A percentile compares a stretch with the other conserved stretches of the same genome.
phyloP scores from a whole-genome alignment of 306 rosid genomes.

The Oxytropis ochrocephala region DNA sequence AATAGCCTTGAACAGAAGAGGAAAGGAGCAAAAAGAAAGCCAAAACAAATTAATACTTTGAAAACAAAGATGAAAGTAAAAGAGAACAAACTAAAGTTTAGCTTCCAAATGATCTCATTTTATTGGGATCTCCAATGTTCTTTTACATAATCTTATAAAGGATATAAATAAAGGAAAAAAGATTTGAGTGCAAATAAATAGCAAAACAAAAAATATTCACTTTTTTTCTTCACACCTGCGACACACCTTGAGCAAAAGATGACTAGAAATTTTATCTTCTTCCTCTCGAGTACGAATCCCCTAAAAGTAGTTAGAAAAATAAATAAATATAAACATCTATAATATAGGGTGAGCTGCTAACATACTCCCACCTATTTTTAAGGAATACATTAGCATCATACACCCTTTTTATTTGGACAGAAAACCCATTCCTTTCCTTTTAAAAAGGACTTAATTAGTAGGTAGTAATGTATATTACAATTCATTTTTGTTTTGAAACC shows the following conservation, averaged over 20 bases:
- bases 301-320: constrained; percentile 33
- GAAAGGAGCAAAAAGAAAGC: constrained; percentile 15
- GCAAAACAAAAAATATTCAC: constrained; percentile 14
- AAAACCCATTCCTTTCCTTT: neutral
- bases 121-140: constrained; percentile 9
- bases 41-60: constrained; percentile 21
- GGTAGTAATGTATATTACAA: neutral
- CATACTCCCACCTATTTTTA: neutral
- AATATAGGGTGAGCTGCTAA: neutral
- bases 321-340: neutral
- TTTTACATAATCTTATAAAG: neutral
- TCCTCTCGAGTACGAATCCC: constrained; percentile 80
- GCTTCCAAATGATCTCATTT: constrained; percentile 18
- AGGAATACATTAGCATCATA: neutral
- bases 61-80: neutral
- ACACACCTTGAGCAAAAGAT: constrained; percentile 68
- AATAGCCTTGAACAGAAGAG: constrained; percentile 64
- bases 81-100: constrained; percentile 8
- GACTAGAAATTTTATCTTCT: constrained; percentile 74
- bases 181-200: constrained; percentile 18
- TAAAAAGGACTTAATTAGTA: neutral
- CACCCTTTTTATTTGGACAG: neutral
- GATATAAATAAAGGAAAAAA: neutral
- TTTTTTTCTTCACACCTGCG: constrained; percentile 1
- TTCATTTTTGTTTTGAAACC: neutral